These are phyloP conservation scores for Microthyrium microscopicum DNA, from an alignment of 2,329 filamentous ascomycete species.

Conservation along the genomic window DNA sequence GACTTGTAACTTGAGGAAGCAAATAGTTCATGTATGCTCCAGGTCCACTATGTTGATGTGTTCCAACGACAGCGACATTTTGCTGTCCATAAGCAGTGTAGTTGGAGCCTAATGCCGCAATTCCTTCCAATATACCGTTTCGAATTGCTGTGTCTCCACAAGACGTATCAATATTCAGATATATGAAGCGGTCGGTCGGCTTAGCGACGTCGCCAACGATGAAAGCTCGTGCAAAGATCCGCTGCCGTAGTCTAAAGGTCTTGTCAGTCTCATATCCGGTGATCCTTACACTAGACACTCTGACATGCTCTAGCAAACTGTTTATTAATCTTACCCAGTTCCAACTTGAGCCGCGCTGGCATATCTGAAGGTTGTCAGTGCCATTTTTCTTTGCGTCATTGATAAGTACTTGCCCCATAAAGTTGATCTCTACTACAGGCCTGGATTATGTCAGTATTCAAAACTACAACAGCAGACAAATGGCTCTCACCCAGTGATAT, in stretches of 20 bases:
- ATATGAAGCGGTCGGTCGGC: slow-evolving; percentile 60
- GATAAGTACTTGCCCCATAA: slow-evolving; percentile 81
- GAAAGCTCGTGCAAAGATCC: slow-evolving; percentile 78
- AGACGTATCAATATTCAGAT: slow-evolving; percentile 73
- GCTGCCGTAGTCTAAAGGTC: slow-evolving; percentile 74
- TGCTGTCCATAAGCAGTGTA: slow-evolving; percentile 61
- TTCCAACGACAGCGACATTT: slow-evolving; percentile 81
- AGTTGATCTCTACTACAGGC: slow-evolving; percentile 75
- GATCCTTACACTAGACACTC: too few relatives aligned
- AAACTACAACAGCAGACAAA: too few relatives aligned
- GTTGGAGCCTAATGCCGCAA: slow-evolving; percentile 50
- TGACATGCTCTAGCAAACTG: too few relatives aligned
- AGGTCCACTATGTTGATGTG: slow-evolving; percentile 82
- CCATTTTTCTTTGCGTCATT: too few relatives aligned
- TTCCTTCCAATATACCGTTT: slow-evolving; percentile 66
- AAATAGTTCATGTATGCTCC: slow-evolving; percentile 92
- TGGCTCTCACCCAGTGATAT: slow-evolving; percentile 58
- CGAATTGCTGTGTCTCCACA: slow-evolving; percentile 80
- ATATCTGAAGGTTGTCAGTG: too few relatives aligned
- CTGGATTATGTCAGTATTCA: too few relatives aligned
- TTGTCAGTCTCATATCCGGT: too few relatives aligned
- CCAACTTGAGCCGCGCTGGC: slow-evolving; percentile 78
- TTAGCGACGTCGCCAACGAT: slow-evolving; percentile 56
- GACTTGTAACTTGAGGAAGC: slow-evolving; percentile 74
- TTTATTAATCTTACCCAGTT: too few relatives aligned